These are phyloP conservation scores for Escallonia rubra DNA, from an alignment of 129 eudicot species.

Conservation along the genomic window DNA sequence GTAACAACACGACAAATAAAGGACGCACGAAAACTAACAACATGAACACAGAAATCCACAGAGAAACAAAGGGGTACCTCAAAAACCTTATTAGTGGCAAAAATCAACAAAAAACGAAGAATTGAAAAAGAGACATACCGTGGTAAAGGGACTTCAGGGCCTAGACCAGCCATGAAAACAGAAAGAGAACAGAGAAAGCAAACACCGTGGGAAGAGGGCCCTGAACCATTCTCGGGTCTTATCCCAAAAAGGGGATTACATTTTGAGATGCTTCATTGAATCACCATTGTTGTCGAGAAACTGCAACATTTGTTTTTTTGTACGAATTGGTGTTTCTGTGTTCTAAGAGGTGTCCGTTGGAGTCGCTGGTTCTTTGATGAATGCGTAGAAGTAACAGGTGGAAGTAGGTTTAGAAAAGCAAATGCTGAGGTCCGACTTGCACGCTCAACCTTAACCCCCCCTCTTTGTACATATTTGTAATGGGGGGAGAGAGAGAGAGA, in stretches of 20 bases:
- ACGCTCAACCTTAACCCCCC: conserved; percentile 23
- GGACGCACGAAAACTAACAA: not conserved
- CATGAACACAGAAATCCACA: not conserved
- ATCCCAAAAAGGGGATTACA: not conserved
- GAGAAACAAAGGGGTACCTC: not conserved
- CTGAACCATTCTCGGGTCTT: not conserved
- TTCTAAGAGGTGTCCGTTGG: not conserved
- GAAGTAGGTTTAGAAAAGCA: not conserved
- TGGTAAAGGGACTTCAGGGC: not conserved
- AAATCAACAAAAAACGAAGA: not conserved
- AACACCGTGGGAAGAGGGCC: too few relatives aligned
- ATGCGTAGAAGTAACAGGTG: not conserved
- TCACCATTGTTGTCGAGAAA: not conserved
- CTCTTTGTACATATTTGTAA: not conserved
- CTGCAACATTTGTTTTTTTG: not conserved
- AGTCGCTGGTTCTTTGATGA: not conserved
- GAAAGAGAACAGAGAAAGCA: too few relatives aligned
- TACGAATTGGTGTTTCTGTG: not conserved
- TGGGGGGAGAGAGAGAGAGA: not conserved
- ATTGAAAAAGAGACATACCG: not conserved
- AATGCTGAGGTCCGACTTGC: conserved; percentile 19
- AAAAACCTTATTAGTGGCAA: not conserved
- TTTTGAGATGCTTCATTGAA: not conserved
- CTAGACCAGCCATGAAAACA: not conserved
- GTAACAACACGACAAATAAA: not conserved